These are phyloP conservation scores for Monilinia fructigena DNA, from an alignment of 2,329 filamentous ascomycete genomes.

Conservation along the genomic window DNA sequence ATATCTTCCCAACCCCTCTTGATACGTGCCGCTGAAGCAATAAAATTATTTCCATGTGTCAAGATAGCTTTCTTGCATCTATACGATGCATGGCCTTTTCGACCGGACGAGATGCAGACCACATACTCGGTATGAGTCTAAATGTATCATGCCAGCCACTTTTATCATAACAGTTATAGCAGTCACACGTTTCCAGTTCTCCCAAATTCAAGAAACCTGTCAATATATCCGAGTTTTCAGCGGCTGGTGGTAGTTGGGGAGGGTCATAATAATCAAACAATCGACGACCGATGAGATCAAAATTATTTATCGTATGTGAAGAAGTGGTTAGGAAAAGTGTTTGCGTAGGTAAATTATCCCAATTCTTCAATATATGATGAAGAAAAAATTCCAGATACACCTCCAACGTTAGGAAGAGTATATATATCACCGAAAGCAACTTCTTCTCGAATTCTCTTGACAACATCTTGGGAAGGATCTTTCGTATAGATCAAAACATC, in stretches of 20 bases:
- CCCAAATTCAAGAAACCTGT: slow-evolving; percentile 48
- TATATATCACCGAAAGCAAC: slow-evolving; percentile 7
- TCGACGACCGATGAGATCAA: slow-evolving; percentile 22
- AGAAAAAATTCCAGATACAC: slow-evolving; percentile 49
- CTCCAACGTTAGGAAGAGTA: slow-evolving; percentile 43
- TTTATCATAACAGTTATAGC: slow-evolving; percentile 44
- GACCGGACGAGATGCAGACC: slow-evolving; percentile 36
- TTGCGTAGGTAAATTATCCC: slow-evolving; percentile 46
- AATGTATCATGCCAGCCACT: slow-evolving; percentile 44
- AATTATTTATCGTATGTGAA: slow-evolving; percentile 13
- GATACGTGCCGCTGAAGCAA: slow-evolving; percentile 47
- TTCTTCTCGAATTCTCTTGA: slow-evolving; percentile 17
- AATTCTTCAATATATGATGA: slow-evolving; percentile 46
- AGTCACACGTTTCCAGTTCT: slow-evolving; percentile 42
- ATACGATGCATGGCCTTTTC: slow-evolving; percentile 25
- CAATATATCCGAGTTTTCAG: slow-evolving; percentile 42
- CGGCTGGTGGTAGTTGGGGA: slow-evolving; percentile 41
- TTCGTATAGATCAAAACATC: slow-evolving; percentile 37
- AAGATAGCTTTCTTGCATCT: slow-evolving; percentile 42
- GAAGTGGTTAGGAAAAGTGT: slow-evolving; percentile 45
- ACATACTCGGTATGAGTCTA: slow-evolving; percentile 42
- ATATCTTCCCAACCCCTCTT: slow-evolving; percentile 38
- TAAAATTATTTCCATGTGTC: slow-evolving; percentile 50
- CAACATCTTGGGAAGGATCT: slow-evolving; percentile 15
- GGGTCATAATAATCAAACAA: slow-evolving; percentile 33